Base-by-base conservation (phyloP, 164 flowering plant species). In the Magnolia changhungtana region DNA sequence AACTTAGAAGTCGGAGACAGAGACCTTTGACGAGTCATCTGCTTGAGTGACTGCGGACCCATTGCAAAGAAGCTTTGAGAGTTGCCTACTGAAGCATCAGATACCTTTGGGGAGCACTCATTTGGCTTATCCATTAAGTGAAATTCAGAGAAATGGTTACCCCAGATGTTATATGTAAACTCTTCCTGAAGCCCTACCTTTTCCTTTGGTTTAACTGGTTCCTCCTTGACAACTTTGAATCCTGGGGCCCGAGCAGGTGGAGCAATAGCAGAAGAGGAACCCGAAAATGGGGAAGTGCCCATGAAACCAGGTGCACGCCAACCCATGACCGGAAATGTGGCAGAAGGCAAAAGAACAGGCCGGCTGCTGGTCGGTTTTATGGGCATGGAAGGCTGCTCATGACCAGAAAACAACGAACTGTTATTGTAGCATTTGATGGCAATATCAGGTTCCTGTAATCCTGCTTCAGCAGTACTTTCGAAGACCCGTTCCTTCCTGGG, bases 231-330 rank as follows among this genome's bases (percentile, higher is more conserved):
- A n/a, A 84, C 82, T 77, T 88, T 88, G 65, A 94, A 80, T n/a
- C 98, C 98, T 45, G 98, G 98, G 75, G 97, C 98, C 24, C 97
- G 90, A 71, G 89, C 90, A 85, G 80, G 79, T 10, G 88, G 92
- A 76, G 90, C 80, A 79, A 90, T 82, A 21, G 84, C n/a, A 68
- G 91, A 87, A n/a, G 81, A 74, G 71, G 92, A 82, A 75, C 84
- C 78, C 73, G 79, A 63, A 66, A 63, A 63, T 21, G 82, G 76
- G 27, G 88, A 66, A 72, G 83, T 69, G 37, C 77, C 75, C 5
- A 63, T 64, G 14, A 50, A 24, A 58, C 78, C 71, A 6, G 85
- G 75, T 58, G 73, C 69, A 71, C 80, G 75, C 74, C 79, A 83
- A 31, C 81, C 80, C 49, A 83, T 67, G 50, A 69, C 68, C 55